Conservation (phyloP, 2,329 filamentous ascomycete species). For the Pyricularia pennisetigena region DNA sequence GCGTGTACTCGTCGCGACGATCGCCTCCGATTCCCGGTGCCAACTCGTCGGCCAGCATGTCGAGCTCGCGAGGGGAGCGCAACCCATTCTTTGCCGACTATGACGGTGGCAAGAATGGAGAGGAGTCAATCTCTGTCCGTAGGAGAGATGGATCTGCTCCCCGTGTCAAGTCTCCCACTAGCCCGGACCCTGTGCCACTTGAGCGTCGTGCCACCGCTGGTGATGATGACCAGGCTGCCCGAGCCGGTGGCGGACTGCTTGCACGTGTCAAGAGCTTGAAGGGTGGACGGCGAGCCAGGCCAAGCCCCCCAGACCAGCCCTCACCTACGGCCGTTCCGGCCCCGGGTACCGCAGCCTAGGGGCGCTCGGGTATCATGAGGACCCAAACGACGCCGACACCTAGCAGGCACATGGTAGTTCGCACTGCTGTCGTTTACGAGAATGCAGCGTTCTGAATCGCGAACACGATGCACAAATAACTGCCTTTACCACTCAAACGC, state of each 20-base stretch:
- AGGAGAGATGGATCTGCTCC: conserved; percentile 23
- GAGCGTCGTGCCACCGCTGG: conserved; percentile 54
- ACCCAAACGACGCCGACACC: background rate
- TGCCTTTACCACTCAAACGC: background rate
- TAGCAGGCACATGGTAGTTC: background rate
- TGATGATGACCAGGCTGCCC: conserved; percentile 22
- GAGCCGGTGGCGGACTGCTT: conserved; percentile 58
- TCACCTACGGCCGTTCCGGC: conserved; percentile 12
- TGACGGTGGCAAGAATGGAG: conserved; percentile 45
- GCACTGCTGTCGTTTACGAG: background rate
- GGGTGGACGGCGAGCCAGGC: conserved; percentile 47
- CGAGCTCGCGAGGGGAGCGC: conserved; percentile 32
- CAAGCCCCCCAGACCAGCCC: conserved; percentile 20
- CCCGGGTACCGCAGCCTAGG: conserved; percentile 13
- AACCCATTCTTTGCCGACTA: conserved; percentile 86
- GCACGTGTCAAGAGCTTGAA: conserved; percentile 77
- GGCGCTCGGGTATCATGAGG: conserved; percentile 7
- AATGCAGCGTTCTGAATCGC: background rate
- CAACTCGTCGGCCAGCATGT: conserved; percentile 16
- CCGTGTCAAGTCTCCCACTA: conserved; percentile 39
- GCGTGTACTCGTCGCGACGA: conserved; percentile 27
- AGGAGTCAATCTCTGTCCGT: conserved; percentile 37
- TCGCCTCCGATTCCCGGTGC: conserved; percentile 26
- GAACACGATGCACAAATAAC: background rate
- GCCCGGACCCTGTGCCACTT: conserved; percentile 44